These are phyloP conservation scores for Rhododendron griersonianum DNA, from an alignment of 148 eudicot species.

Conservation along the genomic window DNA sequence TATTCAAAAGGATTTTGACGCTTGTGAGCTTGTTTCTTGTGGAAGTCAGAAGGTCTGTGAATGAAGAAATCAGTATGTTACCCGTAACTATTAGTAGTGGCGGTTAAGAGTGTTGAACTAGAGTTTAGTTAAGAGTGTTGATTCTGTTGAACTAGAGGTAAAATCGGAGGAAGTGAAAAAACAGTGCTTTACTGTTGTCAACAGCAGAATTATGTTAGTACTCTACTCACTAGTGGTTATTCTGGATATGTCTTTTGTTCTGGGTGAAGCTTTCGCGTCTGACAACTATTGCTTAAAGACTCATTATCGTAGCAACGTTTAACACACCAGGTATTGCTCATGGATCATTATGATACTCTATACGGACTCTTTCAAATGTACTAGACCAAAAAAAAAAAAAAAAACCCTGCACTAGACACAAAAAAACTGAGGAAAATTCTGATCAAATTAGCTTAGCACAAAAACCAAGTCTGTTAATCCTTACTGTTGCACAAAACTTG, in stretches of 20 bases:
- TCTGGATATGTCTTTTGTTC: background rate
- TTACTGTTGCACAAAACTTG: no score
- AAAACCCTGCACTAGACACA: no score
- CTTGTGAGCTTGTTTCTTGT: background rate
- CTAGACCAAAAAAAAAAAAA: no score
- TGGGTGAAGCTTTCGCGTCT: background rate
- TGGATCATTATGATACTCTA: background rate
- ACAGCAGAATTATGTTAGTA: background rate
- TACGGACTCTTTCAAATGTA: no score
- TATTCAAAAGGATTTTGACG: background rate
- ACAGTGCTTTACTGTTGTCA: background rate
- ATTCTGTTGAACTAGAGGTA: background rate
- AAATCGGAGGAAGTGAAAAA: background rate
- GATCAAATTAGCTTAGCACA: no score
- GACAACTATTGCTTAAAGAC: background rate
- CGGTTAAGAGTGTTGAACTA: background rate
- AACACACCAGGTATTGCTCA: background rate
- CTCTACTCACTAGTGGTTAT: background rate
- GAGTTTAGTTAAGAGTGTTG: no score
- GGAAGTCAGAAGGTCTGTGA: background rate
- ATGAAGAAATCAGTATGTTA: background rate
- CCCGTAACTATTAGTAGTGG: background rate
- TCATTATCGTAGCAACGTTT: background rate
- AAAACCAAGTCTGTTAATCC: no score
- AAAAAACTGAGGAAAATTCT: no score